Evolutionary conservation across 768 basidiomycete species (phyloP), one percentile per base, ranked within the genome.

Genomic region (Mycena chlorophos): DNA sequence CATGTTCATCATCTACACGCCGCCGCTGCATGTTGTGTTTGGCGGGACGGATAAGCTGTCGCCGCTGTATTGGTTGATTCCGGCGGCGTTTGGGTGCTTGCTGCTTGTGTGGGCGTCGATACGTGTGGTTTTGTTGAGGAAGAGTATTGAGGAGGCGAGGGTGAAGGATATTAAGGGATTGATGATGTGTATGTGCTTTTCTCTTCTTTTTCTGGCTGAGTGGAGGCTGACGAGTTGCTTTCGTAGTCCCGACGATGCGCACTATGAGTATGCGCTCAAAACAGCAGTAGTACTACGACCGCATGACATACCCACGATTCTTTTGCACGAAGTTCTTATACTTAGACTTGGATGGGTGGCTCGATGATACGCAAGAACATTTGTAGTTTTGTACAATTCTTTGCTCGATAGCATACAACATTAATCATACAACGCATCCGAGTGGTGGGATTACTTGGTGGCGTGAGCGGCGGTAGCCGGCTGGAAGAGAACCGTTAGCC

Each of bases 31-130:
- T 59, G 80, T 84, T 60, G 86, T 87, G 13, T 88, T 88, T 63
- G 84, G 84, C 2, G 86, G 85, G 14, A 78, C 83, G 0, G 66
- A 75, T 66, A 77, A 73, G 40, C 72, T 86, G 17, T 81, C 79
- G 25, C 86, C 85, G 19, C 67, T 87, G 30, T 87, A 86, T 66
- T 87, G 86, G 85, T 77, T 87, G 14, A 84, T 88, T 26, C 83
- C 86, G 12, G 69, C 75, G 34, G 84, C 76, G 6, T 87, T 86
- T 54, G 86, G 86, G 25, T 60, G 75, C 12, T 51, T 87, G 47
- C 71, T 84, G 5, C 71, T 87, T 12, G 75, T 66, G 0, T 86
- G 85, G 85, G 70, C 85, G 17, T 81, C 79, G 12, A 58, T 88
- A 28, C 75, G 85, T 3, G 85, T 88, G 22, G 40, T 87, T 19